phyloP scores from a whole-genome alignment of 1,139 yeast species.

The Zygotorulaspora mrakii region DNA sequence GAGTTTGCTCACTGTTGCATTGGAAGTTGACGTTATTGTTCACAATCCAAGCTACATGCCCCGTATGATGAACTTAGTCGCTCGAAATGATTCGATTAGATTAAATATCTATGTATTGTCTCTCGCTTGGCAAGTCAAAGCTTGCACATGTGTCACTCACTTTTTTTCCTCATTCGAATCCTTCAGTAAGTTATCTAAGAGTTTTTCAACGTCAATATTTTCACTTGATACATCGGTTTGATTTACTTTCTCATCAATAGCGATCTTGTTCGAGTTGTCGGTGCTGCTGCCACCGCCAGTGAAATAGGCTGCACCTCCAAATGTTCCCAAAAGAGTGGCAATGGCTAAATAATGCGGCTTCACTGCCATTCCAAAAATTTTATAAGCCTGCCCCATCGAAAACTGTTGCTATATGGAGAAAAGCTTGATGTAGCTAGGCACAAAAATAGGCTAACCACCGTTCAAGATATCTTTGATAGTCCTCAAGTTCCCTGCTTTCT shows the following conservation, averaged over 20 bases:
- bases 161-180: slow-evolving; percentile 20
- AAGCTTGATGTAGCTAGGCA: too few relatives aligned
- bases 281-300: slow-evolving; percentile 40
- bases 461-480: not conserved
- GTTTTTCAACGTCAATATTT: slow-evolving; percentile 56
- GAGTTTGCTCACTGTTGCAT: too few relatives aligned
- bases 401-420: too few relatives aligned
- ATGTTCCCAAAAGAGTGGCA: slow-evolving; percentile 38
- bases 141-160: slow-evolving; percentile 7
- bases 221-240: slow-evolving; percentile 35
- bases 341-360: slow-evolving; percentile 49
- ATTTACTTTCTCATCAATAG: slow-evolving; percentile 31
- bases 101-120: slow-evolving; percentile 4
- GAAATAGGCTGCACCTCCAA: slow-evolving; percentile 40
- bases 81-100: too few relatives aligned
- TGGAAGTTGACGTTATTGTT: too few relatives aligned
- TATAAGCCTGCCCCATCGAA: slow-evolving; percentile 59
- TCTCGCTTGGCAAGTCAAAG: not conserved
- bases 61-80: too few relatives aligned
- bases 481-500: not conserved
- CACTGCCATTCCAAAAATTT: slow-evolving; percentile 60
- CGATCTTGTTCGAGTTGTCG: slow-evolving; percentile 41
- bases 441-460: too few relatives aligned
- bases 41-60: too few relatives aligned
- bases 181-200: slow-evolving; percentile 41